Percentiles rank a stretch among this genome's conserved stretches.
Evolutionary conservation across 495 filamentous ascomycete genomes (phyloP).

Genomic region (Xylaria curta): DNA sequence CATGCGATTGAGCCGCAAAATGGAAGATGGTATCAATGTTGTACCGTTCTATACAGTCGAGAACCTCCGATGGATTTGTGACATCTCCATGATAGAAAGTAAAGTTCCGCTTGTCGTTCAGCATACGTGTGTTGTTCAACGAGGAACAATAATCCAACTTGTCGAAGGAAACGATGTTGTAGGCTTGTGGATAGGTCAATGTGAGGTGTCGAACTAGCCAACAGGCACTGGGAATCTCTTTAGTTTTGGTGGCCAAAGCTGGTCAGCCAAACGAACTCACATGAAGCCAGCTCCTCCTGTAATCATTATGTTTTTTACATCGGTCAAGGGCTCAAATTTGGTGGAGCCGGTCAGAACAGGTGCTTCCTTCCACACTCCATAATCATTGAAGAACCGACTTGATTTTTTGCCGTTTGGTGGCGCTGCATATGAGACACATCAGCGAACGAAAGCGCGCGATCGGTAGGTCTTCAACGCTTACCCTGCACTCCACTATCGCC

Average conservation of each 20-base stretch:
- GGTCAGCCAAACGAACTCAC: constrained; percentile 47
- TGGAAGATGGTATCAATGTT: constrained; percentile 78
- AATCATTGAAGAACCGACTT: constrained; percentile 54
- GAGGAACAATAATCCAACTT: constrained; percentile 78
- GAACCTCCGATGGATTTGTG: constrained; percentile 65
- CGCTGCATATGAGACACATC: constrained; percentile 21
- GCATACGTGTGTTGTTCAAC: constrained; percentile 68
- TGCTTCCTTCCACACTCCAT: constrained; percentile 68
- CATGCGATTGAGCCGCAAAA: constrained; percentile 78
- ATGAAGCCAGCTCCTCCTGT: constrained; percentile 78
- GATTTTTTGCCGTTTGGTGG: constrained; percentile 29
- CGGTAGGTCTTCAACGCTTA: constrained; percentile 22
- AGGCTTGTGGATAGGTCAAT: constrained; percentile 68
- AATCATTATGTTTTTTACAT: constrained; percentile 74
- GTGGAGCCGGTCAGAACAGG: constrained; percentile 68
- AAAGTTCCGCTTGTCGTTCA: constrained; percentile 70
- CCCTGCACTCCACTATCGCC: constrained; percentile 39
- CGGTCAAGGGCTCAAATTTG: constrained; percentile 64
- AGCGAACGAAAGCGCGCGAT: background rate
- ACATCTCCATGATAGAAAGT: constrained; percentile 77
- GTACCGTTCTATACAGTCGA: constrained; percentile 63
- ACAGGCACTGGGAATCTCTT: constrained; percentile 55
- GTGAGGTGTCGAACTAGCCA: constrained; percentile 76
- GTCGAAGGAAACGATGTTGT: constrained; percentile 78
- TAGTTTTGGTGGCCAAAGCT: constrained; percentile 15